Percentiles rank a stretch among this genome's conserved stretches.
These are phyloP conservation scores for Verticillium isaacii DNA, from an alignment of 2,329 filamentous ascomycete species.

Conservation along the genomic window DNA sequence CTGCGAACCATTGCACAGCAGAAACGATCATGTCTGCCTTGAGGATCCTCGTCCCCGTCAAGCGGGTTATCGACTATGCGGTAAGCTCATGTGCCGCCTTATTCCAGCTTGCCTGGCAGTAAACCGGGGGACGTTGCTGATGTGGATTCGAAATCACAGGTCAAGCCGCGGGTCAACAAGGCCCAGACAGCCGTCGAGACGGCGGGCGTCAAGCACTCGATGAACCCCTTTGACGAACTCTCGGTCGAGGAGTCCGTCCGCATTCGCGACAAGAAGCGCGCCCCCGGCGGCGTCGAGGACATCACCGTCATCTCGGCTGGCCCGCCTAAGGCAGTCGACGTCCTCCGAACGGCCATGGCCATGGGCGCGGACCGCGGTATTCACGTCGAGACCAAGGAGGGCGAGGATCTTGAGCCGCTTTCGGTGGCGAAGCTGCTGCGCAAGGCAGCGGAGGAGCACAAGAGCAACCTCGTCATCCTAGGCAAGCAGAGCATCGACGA, in stretches of 20 bases:
- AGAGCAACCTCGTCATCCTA: slow-evolving; percentile 85
- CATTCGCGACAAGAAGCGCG: slow-evolving; percentile 79
- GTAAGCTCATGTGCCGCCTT: slow-evolving; percentile 41
- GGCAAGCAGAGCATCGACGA: slow-evolving; percentile 99
- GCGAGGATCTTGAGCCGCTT: slow-evolving; percentile 78
- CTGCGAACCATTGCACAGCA: slow-evolving; percentile 3
- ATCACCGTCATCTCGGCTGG: slow-evolving; percentile 89
- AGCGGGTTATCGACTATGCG: slow-evolving; percentile 84
- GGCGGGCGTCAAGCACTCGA: slow-evolving; percentile 88
- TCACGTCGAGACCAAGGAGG: slow-evolving; percentile 76
- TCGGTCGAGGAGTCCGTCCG: slow-evolving; percentile 94
- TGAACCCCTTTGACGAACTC: slow-evolving; percentile 99
- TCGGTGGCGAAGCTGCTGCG: slow-evolving; percentile 87
- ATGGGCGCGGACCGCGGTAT: slow-evolving; percentile 95
- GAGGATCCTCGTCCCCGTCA: slow-evolving; percentile 70
- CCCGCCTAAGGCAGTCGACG: slow-evolving; percentile 80
- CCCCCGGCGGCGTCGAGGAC: slow-evolving; percentile 74
- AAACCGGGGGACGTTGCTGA: neutral
- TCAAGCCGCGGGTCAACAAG: slow-evolving; percentile 67
- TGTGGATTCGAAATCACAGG: slow-evolving; percentile 31
- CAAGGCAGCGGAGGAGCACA: slow-evolving; percentile 75
- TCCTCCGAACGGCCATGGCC: slow-evolving; percentile 93
- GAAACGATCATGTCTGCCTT: slow-evolving; percentile 12
- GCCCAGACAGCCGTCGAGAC: slow-evolving; percentile 85
- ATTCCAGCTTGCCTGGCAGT: neutral